Evolutionary conservation across 768 basidiomycete genomes (phyloP).

Genomic region (Lanmaoa rubissima): DNA sequence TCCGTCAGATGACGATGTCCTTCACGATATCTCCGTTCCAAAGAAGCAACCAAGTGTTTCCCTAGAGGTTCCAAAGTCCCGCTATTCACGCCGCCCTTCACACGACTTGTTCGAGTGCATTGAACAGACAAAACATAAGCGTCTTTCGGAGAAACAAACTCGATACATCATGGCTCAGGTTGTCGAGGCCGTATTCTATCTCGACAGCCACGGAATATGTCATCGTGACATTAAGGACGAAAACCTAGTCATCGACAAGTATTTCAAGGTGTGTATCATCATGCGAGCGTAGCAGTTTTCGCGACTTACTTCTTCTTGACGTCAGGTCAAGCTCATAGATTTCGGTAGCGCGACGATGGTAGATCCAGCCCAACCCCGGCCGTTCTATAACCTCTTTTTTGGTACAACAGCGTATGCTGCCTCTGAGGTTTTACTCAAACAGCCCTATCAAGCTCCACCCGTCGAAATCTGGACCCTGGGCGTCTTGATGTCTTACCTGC

Average conservation of each 20-base stretch:
- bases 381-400: conserved; percentile 77
- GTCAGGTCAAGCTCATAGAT: conserved; percentile 90
- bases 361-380: conserved; percentile 59
- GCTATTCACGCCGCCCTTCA: conserved; percentile 69
- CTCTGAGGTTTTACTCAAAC: conserved; percentile 87
- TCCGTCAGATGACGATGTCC: conserved; percentile 7
- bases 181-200: conserved; percentile 79
- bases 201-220: conserved; percentile 79
- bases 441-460: conserved; percentile 87
- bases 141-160: conserved; percentile 75
- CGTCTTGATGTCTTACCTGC: conserved; percentile 89
- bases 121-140: conserved; percentile 78
- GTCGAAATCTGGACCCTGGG: conserved; percentile 97
- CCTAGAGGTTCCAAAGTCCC: conserved; percentile 33
- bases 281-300: neutral
- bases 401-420: conserved; percentile 96
- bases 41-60: conserved; percentile 10
- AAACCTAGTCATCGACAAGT: conserved; percentile 78
- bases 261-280: conserved; percentile 54
- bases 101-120: conserved; percentile 96
- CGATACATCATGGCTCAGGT: conserved; percentile 85
- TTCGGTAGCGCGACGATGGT: conserved; percentile 87
- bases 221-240: conserved; percentile 99
- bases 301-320: conserved; percentile 9
- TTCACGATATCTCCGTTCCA: conserved; percentile 5